Conservation (phyloP, 139 green algal genomes). For the Edaphochlamys debaryana region DNA sequence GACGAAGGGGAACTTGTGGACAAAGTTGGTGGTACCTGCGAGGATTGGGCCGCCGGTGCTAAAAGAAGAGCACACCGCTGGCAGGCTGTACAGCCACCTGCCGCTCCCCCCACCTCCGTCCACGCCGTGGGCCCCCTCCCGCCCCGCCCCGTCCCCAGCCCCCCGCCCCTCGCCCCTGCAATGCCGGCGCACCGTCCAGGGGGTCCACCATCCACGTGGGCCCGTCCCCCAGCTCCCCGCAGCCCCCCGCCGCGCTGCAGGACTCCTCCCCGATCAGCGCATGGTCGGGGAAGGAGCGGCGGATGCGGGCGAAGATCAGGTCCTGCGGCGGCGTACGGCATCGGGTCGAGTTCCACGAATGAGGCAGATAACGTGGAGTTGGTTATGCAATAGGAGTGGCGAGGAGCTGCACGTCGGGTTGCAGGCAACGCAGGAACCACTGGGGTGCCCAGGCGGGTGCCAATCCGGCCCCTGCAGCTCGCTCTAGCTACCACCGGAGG, state of each 20-base stretch:
- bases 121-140: too few species aligned
- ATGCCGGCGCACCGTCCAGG: constrained; percentile 9
- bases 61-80: too few species aligned
- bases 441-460: too few species aligned
- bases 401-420: background rate
- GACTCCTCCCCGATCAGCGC: constrained; percentile 88
- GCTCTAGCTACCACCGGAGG: too few species aligned
- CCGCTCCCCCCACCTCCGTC: too few species aligned
- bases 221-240: constrained; percentile 73
- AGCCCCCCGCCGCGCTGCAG: constrained; percentile 54
- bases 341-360: background rate
- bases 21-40: constrained; percentile 98
- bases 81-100: too few species aligned
- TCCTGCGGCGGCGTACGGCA: background rate
- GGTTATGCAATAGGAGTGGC: background rate
- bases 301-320: constrained; percentile 61
- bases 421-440: too few species aligned
- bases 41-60: too few species aligned
- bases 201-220: constrained; percentile 92
- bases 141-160: too few species aligned
- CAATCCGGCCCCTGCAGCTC: too few species aligned
- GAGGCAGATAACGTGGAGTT: too few species aligned
- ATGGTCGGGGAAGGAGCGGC: constrained; percentile 76
- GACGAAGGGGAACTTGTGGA: constrained; percentile 95
- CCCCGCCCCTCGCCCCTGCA: too few species aligned